Conservation (phyloP, 148 eudicot species). For the Beta vulgaris region DNA sequence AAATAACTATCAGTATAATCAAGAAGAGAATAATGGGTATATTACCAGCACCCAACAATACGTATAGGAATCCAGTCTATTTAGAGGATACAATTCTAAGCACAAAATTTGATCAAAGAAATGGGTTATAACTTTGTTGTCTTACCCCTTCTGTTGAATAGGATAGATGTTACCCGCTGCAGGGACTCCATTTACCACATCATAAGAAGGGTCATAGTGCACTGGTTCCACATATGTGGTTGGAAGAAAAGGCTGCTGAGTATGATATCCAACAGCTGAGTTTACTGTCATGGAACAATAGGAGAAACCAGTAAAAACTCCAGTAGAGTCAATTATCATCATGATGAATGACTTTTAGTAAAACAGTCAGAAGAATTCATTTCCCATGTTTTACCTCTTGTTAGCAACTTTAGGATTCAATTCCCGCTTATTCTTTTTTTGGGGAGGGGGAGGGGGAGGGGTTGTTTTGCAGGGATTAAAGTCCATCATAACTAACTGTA, state of each 20-base stretch:
- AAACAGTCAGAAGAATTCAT: background rate
- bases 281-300: constrained; percentile 48
- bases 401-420: background rate
- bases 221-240: constrained; percentile 54
- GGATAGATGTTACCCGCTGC: constrained; percentile 54
- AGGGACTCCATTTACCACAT: constrained; percentile 57
- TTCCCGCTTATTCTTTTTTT: background rate
- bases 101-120: background rate
- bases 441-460: background rate
- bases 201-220: constrained; percentile 43
- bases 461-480: background rate
- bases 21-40: no score
- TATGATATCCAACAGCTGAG: constrained; percentile 62
- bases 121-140: background rate
- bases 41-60: no score
- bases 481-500: background rate
- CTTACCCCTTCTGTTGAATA: constrained; percentile 48
- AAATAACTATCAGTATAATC: background rate
- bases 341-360: background rate
- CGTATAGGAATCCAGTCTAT: no score
- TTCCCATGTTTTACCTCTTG: no score
- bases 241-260: constrained; percentile 46
- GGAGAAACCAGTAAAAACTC: constrained; percentile 31
- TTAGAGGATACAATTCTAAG: background rate
- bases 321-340: background rate